Evolutionary conservation across 163 green algal genomes (phyloP).

Genomic region (Scenedesmus sp.): DNA sequence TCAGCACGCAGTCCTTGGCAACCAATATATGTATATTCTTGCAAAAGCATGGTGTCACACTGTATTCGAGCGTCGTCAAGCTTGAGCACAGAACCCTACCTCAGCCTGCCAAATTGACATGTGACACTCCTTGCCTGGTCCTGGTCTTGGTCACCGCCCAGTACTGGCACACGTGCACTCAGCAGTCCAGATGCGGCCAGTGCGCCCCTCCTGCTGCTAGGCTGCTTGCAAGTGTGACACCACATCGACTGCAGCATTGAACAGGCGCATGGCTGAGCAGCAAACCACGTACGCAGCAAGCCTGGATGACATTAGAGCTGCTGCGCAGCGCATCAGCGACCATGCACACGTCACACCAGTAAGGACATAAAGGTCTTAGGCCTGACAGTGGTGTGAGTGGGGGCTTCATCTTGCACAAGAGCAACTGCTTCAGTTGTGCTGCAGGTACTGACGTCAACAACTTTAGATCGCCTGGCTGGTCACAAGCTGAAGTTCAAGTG

Average conservation of each 20-base stretch:
- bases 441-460: constrained; percentile 68
- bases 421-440: background rate
- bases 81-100: background rate
- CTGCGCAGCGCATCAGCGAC: constrained; percentile 55
- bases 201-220: background rate
- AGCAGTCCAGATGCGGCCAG: background rate
- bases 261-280: background rate
- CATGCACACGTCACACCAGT: constrained; percentile 66
- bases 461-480: constrained; percentile 65
- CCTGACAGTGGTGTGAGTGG: background rate
- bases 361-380: background rate
- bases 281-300: constrained; percentile 45
- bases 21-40: too few relatives aligned
- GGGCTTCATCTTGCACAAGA: background rate
- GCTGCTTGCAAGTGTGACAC: background rate
- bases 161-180: background rate
- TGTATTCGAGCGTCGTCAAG: too few relatives aligned
- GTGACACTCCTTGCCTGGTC: background rate
- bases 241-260: background rate
- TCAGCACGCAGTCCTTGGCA: too few relatives aligned
- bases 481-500: constrained; percentile 82
- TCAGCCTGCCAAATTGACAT: background rate
- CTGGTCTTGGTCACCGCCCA: background rate
- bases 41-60: too few relatives aligned
- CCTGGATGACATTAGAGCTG: constrained; percentile 55